A percentile compares a stretch with the other conserved stretches of the same genome.
phyloP scores from a whole-genome alignment of 495 filamentous ascomycete species.

The Tuber indicum region DNA sequence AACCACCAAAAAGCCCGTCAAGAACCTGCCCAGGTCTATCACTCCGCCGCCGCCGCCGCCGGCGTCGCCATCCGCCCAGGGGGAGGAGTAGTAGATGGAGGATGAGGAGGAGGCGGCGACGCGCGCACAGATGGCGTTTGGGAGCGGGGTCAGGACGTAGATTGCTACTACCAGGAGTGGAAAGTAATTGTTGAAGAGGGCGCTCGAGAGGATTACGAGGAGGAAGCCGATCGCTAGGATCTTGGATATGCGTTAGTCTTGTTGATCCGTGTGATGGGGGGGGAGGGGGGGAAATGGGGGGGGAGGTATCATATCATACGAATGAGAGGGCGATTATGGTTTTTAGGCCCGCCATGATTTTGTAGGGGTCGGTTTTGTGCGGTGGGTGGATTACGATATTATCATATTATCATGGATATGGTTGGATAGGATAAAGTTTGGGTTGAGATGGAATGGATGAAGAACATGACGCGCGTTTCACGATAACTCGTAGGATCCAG shows the following conservation, averaged over 20 bases:
- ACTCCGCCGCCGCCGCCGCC: conserved; percentile 66
- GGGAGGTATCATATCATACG: too few species aligned
- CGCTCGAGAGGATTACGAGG: conserved; percentile 95
- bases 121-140: conserved; percentile 87
- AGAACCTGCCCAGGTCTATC: conserved; percentile 85
- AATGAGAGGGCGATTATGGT: conserved; percentile 96
- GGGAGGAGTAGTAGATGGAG: conserved; percentile 73
- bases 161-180: conserved; percentile 91
- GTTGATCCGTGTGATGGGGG: not conserved
- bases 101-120: conserved; percentile 97
- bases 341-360: conserved; percentile 84
- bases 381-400: too few species aligned
- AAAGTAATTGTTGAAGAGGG: conserved; percentile 82
- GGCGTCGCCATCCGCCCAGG: conserved; percentile 62
- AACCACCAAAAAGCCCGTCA: conserved; percentile 92
- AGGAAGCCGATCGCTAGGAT: conserved; percentile 97
- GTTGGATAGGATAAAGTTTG: too few species aligned
- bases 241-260: conserved; percentile 44
- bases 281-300: conserved; percentile 28
- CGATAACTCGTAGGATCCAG: too few species aligned
- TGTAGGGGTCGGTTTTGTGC: too few species aligned
- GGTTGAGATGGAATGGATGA: not conserved
- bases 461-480: not conserved
- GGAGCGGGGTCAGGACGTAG: conserved; percentile 86
- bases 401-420: not conserved